These are phyloP conservation scores for Silene coronaria DNA, from an alignment of 179 eudicot species.

Conservation along the genomic window DNA sequence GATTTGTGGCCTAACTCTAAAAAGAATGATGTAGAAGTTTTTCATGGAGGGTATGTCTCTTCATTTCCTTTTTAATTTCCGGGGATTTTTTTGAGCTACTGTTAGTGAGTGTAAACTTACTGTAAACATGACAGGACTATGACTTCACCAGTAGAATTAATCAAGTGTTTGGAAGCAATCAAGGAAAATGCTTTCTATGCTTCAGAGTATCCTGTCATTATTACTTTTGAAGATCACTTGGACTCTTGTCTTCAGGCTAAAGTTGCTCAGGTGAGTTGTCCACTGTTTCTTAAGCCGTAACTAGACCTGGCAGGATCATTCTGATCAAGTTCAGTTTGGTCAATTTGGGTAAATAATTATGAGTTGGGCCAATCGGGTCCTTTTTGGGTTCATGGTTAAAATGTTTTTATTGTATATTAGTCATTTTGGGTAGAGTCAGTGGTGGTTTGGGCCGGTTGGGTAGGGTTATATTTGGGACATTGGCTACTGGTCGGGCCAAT, in stretches of 20 bases:
- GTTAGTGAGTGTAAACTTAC: neutral
- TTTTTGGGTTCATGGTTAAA: too few relatives aligned
- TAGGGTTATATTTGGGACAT: too few relatives aligned
- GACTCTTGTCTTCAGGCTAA: conserved; percentile 66
- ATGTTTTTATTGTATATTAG: too few relatives aligned
- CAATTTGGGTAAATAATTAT: too few relatives aligned
- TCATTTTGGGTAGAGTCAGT: too few relatives aligned
- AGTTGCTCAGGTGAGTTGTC: conserved; percentile 64
- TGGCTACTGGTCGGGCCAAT: too few relatives aligned
- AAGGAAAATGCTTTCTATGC: conserved; percentile 74
- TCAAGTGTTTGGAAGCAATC: conserved; percentile 69
- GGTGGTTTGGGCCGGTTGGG: too few relatives aligned
- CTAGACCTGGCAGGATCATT: neutral
- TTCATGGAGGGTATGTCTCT: conserved; percentile 72
- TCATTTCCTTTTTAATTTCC: neutral
- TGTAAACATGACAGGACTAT: conserved; percentile 49
- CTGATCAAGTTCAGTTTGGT: too few relatives aligned
- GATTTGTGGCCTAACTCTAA: conserved; percentile 75
- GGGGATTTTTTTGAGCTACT: neutral
- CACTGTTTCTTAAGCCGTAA: neutral
- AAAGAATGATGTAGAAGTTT: conserved; percentile 49
- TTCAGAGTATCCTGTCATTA: conserved; percentile 78
- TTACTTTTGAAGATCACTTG: conserved; percentile 84
- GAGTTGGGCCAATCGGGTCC: too few relatives aligned
- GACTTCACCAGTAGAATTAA: conserved; percentile 59